Percentiles rank a stretch among this genome's conserved stretches.
These are phyloP conservation scores for Aspergillus ruber DNA, from an alignment of 2,329 filamentous ascomycete species.

Conservation along the genomic window DNA sequence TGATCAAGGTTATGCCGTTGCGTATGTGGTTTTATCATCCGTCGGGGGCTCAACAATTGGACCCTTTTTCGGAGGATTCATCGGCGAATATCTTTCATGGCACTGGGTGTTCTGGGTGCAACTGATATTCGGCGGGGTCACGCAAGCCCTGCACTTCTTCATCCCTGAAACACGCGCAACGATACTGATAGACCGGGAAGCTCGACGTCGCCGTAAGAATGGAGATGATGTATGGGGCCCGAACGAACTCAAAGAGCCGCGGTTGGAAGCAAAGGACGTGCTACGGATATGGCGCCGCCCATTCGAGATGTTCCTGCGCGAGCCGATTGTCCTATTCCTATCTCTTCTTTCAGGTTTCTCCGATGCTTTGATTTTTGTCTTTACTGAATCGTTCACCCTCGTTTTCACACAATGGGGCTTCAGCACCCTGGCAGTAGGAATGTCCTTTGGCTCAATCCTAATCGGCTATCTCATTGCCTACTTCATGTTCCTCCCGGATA, in stretches of 20 bases:
- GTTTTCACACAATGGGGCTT: conserved; percentile 59
- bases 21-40: conserved; percentile 54
- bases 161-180: conserved; percentile 53
- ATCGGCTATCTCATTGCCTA: conserved; percentile 53
- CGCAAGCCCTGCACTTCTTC: conserved; percentile 46
- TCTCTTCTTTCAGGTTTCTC: conserved; percentile 59
- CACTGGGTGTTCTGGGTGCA: conserved; percentile 61
- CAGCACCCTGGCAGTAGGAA: conserved; percentile 40
- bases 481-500: conserved; percentile 49
- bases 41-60: conserved; percentile 46
- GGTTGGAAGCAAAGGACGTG: conserved; percentile 53
- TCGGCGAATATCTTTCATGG: conserved; percentile 45
- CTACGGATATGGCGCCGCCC: conserved; percentile 53
- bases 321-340: conserved; percentile 57
- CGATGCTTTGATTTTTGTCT: conserved; percentile 61
- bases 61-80: conserved; percentile 50
- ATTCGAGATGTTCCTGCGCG: conserved; percentile 58
- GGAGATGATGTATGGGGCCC: conserved; percentile 63
- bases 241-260: conserved; percentile 58
- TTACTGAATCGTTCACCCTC: conserved; percentile 55
- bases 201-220: conserved; percentile 49
- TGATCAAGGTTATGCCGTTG: conserved; percentile 54
- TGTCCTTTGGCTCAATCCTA: conserved; percentile 37
- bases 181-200: conserved; percentile 53
- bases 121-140: conserved; percentile 50